Evolutionary conservation across 331 rosid species (phyloP).

Genomic region (Cydonia oblonga): DNA sequence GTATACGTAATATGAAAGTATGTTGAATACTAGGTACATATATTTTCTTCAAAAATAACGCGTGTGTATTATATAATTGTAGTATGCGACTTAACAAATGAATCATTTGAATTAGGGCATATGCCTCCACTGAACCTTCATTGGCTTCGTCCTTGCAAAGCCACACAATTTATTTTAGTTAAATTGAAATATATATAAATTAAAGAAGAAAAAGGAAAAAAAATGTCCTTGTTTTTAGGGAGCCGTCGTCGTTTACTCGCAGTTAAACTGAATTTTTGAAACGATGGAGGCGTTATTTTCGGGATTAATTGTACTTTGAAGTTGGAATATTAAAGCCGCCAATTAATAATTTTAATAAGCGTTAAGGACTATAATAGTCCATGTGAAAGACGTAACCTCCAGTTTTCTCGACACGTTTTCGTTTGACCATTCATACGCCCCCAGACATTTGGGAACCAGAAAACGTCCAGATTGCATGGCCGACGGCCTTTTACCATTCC

Average conservation of each 20-base stretch:
- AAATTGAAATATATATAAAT: no score
- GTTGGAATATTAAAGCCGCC: neutral
- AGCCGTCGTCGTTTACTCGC: neutral
- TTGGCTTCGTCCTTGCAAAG: no score
- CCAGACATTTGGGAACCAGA: neutral
- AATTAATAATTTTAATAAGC: neutral
- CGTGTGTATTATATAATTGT: no score
- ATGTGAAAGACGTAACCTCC: neutral
- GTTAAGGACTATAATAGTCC: neutral
- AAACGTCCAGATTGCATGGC: neutral
- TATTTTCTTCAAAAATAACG: no score
- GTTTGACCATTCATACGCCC: neutral
- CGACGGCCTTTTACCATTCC: neutral
- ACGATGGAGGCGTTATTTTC: neutral
- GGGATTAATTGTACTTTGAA: neutral
- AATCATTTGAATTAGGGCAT: no score
- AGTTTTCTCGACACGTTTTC: neutral
- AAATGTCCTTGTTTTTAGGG: neutral
- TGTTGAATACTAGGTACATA: no score
- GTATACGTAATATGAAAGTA: no score
- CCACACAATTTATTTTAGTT: no score
- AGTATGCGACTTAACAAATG: no score
- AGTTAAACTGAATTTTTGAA: neutral
- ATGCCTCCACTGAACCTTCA: no score
- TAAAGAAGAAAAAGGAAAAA: no score